A percentile compares a stretch with the other conserved stretches of the same genome.
These are phyloP conservation scores for Begonia loranthoides DNA, from an alignment of 306 rosid species.

Conservation along the genomic window DNA sequence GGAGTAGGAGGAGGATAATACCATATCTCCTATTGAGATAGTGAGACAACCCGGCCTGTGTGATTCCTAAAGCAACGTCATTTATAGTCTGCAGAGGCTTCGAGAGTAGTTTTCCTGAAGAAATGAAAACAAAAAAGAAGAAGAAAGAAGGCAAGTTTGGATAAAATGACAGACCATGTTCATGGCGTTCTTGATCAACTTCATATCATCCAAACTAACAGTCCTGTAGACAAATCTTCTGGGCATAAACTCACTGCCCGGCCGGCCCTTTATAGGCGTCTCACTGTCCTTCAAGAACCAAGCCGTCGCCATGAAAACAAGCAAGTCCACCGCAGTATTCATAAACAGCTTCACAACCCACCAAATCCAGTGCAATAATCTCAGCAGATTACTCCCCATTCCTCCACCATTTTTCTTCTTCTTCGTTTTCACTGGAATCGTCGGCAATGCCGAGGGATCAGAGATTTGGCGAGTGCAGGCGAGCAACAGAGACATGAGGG, in stretches of 20 bases:
- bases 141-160: not conserved
- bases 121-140: not conserved
- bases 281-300: slow-evolving; percentile 14
- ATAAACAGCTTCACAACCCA: slow-evolving; percentile 13
- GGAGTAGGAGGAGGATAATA: not conserved
- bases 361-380: slow-evolving; percentile 9
- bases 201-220: slow-evolving; percentile 20
- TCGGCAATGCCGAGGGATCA: slow-evolving; percentile 21
- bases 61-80: slow-evolving; percentile 27
- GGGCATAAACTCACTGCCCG: slow-evolving; percentile 7
- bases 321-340: slow-evolving; percentile 18
- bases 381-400: not conserved
- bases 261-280: slow-evolving; percentile 15
- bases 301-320: slow-evolving; percentile 10
- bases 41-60: slow-evolving; percentile 26
- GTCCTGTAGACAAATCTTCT: slow-evolving; percentile 12
- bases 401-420: not conserved
- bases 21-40: slow-evolving; percentile 29
- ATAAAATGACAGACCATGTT: slow-evolving; percentile 7
- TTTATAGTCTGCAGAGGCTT: slow-evolving; percentile 20
- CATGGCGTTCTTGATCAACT: slow-evolving; percentile 20
- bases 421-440: slow-evolving; percentile 6
- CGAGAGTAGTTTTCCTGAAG: not conserved
- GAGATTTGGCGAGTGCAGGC: slow-evolving; percentile 20
- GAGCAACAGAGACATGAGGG: slow-evolving; percentile 25